Percentiles rank a stretch among this genome's conserved stretches.
These are phyloP conservation scores for Solanum tarapatanum DNA, from an alignment of 257 asterid species.

Conservation along the genomic window DNA sequence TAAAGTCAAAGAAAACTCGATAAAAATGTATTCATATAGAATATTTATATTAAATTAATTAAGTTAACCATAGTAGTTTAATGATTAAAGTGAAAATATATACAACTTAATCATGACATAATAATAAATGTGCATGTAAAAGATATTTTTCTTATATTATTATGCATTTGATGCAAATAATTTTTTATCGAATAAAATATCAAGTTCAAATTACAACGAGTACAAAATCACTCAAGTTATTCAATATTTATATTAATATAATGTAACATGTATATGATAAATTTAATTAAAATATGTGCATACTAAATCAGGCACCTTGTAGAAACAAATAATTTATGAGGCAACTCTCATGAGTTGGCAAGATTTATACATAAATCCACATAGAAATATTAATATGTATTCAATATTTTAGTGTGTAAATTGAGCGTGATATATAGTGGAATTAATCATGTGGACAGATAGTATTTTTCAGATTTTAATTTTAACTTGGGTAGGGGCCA, in stretches of 20 bases:
- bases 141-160: no score
- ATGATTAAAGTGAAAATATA: no score
- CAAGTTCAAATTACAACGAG: not conserved
- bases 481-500: not conserved
- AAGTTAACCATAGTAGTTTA: not conserved
- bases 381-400: not conserved
- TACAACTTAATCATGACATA: not conserved
- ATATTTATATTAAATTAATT: not conserved
- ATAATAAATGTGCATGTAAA: not conserved
- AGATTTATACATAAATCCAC: not conserved
- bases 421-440: not conserved
- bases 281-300: not conserved
- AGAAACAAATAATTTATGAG: not conserved
- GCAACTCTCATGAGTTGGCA: not conserved
- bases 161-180: no score
- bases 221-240: not conserved
- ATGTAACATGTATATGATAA: not conserved
- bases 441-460: not conserved
- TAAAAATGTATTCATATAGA: no score
- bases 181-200: no score
- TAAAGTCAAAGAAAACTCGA: no score
- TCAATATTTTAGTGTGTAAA: not conserved
- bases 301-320: not conserved
- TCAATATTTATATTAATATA: not conserved
- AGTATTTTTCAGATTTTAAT: not conserved